Evolutionary conservation across 2,329 filamentous ascomycete species (phyloP).

Genomic region (Diaporthe vaccinii): DNA sequence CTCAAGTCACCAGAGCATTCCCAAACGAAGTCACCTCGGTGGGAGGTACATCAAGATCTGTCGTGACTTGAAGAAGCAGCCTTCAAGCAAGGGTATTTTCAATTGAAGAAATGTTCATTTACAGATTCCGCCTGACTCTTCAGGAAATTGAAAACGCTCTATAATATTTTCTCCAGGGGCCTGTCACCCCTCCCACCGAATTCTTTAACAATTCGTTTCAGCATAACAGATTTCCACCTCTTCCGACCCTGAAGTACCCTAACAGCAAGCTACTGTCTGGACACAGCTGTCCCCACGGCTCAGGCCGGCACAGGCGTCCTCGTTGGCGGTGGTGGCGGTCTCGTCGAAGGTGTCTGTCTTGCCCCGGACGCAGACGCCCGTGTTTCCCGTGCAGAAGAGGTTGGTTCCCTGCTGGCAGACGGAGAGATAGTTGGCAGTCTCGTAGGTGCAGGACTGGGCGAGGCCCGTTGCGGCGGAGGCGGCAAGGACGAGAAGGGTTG

Average conservation of each 20-base stretch:
- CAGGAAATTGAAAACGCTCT: background rate
- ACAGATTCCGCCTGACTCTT: background rate
- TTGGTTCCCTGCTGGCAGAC: slow-evolving; percentile 27
- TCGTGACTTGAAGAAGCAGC: background rate
- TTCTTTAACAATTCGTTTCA: background rate
- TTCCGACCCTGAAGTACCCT: background rate
- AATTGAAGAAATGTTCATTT: background rate
- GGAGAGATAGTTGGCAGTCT: slow-evolving; percentile 29
- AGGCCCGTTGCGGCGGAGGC: slow-evolving; percentile 11
- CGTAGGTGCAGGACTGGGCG: slow-evolving; percentile 15
- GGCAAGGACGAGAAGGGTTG: slow-evolving; percentile 7
- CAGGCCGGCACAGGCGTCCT: slow-evolving; percentile 16
- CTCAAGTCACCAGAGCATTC: too few relatives aligned
- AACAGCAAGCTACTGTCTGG: slow-evolving; percentile 22
- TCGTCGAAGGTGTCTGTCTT: slow-evolving; percentile 29
- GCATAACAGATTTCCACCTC: background rate
- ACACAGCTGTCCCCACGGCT: slow-evolving; percentile 4
- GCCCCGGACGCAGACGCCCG: background rate
- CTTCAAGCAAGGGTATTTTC: background rate
- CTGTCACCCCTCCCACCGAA: background rate
- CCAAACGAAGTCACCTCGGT: too few relatives aligned
- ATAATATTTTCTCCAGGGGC: background rate
- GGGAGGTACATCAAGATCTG: too few relatives aligned
- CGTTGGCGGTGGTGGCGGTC: background rate
- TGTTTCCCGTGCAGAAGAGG: slow-evolving; percentile 25